Evolutionary conservation across 108 stramenopile genomes (phyloP), one percentile per base, ranked within the genome.

Genomic region (Parmales sp.): DNA sequence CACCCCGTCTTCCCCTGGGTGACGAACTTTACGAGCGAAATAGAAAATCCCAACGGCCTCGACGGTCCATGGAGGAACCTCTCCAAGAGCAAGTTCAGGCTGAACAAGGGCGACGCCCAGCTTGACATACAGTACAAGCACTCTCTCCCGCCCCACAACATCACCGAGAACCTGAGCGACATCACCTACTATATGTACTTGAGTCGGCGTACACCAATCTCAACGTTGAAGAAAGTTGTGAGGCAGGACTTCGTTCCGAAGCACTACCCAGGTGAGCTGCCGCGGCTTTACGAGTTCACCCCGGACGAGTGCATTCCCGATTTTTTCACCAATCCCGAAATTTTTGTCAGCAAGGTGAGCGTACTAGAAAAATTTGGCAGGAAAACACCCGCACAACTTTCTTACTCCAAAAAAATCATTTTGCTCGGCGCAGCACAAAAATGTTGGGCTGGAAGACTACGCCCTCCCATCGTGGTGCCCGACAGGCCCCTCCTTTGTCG

Each of bases 271-370:
- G 45, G 69, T 1, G 73, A 74, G 39, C 37, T 88, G 31, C 74
- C 46, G 36, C 80, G 80, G 18, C 45, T 88, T 37, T 88, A 85
- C 69, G 76, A 79, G 39, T 88, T 82, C 82, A 82, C 85, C 9
- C 86, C 86, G 6, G 86, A 88, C 72, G 86, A 88, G 54, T 84
- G 83, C 70, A 83, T 86, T 9, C 80, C 80, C 43, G 86, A 88
- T 64, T 88, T 86, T 50, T 88, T 67, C 71, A 38, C 64, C 38
- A 73, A 79, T 38, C 45, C 82, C 20, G 18, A 38, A 39, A 82
- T 84, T 2, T 84, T 82, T 51, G 39, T 48, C 34, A 83, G 82
- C 37, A 37, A 45, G 16, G 83, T 84, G 37, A 36, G 39, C 45
- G 76, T 49, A 20, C 46, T 68, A 28, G 83, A 76, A 11, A 50